Evolutionary conservation across 2,329 filamentous ascomycete species (phyloP), one percentile per base, ranked within the genome.

Genomic region (Alternaria conjuncta): DNA sequence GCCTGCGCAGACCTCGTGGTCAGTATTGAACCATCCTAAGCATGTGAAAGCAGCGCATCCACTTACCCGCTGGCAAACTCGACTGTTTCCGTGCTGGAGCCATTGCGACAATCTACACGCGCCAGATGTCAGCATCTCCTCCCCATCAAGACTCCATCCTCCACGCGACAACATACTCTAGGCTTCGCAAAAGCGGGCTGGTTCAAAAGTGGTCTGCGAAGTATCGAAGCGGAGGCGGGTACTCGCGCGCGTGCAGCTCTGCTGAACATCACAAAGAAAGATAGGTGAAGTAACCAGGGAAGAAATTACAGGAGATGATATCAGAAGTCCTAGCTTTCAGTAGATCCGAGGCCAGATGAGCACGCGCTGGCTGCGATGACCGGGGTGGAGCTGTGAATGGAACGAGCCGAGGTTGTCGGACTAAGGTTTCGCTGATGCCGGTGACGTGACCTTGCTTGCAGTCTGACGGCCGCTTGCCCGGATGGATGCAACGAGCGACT

Each of bases 51-150:
- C 25, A 30, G 26, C 28, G 55, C 51, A 49, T 57, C 45, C 23
- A 76, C 81, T 57, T 75, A 84, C 83, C 82, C 61, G 75, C 81
- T 55, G 84, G 84, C 75, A 85, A 76, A 68, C 76, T 77, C 58
- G 82, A 84, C 73, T 81, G 79, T 74, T 84, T 82, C 61, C 77
- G 68, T 54, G 71, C 55, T 62, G 78, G 75, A 49, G 78, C 73
- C 78, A 80, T 80, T 67, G 76, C 66, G 49, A 73, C 30, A 64
- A 78, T 73, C 78, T 81, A 63, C 57, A 45, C 18, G 51, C 21
- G 10, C 11, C 21, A 45, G 10, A 44, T 12, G 20, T 74, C 26
- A 72, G 67, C 61, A 53, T n/a, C 44, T 30, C 49, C 30, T 45
- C 30, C 44, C 53, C 46, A 49, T 49, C 30, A 53, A 23, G 18